phyloP scores from a whole-genome alignment of 2,329 filamentous ascomycete species.

The Fusarium dlaminii region DNA sequence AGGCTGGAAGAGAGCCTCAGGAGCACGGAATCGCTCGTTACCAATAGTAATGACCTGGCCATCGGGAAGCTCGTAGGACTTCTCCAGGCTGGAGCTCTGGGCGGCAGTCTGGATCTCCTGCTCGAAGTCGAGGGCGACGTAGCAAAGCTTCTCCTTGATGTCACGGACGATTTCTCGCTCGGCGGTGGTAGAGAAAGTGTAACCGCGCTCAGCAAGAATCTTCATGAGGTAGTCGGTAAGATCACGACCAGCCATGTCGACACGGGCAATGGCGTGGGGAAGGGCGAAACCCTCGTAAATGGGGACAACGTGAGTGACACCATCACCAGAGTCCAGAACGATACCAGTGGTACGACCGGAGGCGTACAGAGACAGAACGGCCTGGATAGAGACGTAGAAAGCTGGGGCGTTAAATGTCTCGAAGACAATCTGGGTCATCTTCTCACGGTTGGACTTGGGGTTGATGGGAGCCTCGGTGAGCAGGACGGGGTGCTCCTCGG shows the following conservation, averaged over 20 bases:
- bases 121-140: slow-evolving; percentile 99
- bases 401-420: slow-evolving; percentile 99
- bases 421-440: slow-evolving; percentile 99
- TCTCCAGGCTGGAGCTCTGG: slow-evolving; percentile 98
- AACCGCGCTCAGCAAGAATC: slow-evolving; percentile 98
- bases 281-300: slow-evolving; percentile 99
- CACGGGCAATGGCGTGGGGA: slow-evolving; percentile 99
- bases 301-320: slow-evolving; percentile 99
- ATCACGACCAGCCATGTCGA: slow-evolving; percentile 99
- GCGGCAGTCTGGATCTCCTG: slow-evolving; percentile 99
- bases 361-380: slow-evolving; percentile 98
- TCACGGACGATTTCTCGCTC: slow-evolving; percentile 99
- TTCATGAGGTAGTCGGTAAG: slow-evolving; percentile 99
- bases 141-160: slow-evolving; percentile 99
- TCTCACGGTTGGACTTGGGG: slow-evolving; percentile 99
- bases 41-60: slow-evolving; percentile 99
- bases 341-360: slow-evolving; percentile 99
- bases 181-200: slow-evolving; percentile 99
- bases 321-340: slow-evolving; percentile 99
- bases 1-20: slow-evolving; percentile 99
- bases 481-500: slow-evolving; percentile 99
- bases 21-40: slow-evolving; percentile 99
- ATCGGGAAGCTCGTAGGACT: slow-evolving; percentile 99
- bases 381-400: slow-evolving; percentile 99
- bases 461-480: slow-evolving; percentile 99